Conservation (phyloP, 2,329 filamentous ascomycete species). For the Cercospora beticola region DNA sequence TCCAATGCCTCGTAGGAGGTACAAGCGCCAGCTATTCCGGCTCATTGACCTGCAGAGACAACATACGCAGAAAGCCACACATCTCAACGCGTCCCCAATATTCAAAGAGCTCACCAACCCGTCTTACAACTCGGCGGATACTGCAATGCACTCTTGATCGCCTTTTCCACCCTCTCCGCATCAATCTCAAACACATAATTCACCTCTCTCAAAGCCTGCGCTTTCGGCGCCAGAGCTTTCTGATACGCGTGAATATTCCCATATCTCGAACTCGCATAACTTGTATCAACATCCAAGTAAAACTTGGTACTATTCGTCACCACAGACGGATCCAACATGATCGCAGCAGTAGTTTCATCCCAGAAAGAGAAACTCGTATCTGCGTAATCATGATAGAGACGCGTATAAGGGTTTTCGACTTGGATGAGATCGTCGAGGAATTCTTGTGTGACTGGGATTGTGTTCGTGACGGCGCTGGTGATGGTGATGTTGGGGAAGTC, state of each 20-base stretch:
- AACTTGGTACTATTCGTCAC: slow-evolving; percentile 42
- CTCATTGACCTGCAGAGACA: background rate
- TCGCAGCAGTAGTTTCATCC: slow-evolving; percentile 49
- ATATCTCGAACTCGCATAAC: slow-evolving; percentile 45
- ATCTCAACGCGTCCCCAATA: background rate
- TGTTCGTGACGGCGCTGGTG: slow-evolving; percentile 51
- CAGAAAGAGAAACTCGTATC: slow-evolving; percentile 46
- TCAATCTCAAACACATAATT: slow-evolving; percentile 46
- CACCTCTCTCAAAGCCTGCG: slow-evolving; percentile 39
- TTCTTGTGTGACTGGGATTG: slow-evolving; percentile 44
- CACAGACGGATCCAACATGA: slow-evolving; percentile 43
- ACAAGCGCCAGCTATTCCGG: background rate
- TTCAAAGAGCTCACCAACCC: background rate
- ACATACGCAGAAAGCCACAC: background rate
- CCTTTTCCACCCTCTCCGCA: slow-evolving; percentile 37
- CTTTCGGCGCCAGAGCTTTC: slow-evolving; percentile 40
- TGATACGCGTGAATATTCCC: slow-evolving; percentile 49
- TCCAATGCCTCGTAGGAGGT: background rate
- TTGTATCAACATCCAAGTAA: slow-evolving; percentile 47
- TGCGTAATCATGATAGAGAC: slow-evolving; percentile 43
- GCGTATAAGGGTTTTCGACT: slow-evolving; percentile 42
- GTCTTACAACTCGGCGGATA: slow-evolving; percentile 25
- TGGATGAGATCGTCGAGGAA: slow-evolving; percentile 43
- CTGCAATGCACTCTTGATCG: slow-evolving; percentile 42
- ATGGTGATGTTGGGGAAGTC: slow-evolving; percentile 49